Base-by-base conservation (phyloP, 257 asterid genomes). In the Gynochthodes officinalis region DNA sequence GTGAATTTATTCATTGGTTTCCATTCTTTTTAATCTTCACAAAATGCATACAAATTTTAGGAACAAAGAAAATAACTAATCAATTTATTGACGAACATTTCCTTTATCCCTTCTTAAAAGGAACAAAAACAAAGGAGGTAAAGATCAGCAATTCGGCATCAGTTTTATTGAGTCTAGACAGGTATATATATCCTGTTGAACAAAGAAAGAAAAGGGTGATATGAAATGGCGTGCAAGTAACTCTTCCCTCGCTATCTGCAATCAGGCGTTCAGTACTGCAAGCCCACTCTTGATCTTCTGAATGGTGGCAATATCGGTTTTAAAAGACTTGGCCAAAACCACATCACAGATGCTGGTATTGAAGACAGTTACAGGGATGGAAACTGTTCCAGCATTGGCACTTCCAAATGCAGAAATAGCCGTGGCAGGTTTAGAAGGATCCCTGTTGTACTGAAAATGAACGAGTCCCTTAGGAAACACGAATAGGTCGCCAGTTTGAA, bases 391-490 rank as follows among this genome's bases (percentile, higher is more conserved):
- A 0, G 90, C 85, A 2, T 40, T 75, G 25, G 70, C 70, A 68
- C 74, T 75, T 55, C 70, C 79, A 5, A 75, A 75, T 30, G 70
- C 79, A 8, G 79, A 69, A 28, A 60, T 9, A 3, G 84, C 92
- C 1, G 74, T 13, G 14, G 86, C 82, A 0, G 75, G 70, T 2
- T 11, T 32, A 13, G 25, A 61, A 0, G 13, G 23, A 13, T 79
- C 80, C 0, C 66, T 12, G 23, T 83, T 85, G 64, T 77, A 83
- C 75, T 81, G 88, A 32, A 77, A 83, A 72, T 85, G 88, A 30
- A 87, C 80, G 1, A 85, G 81, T 10, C 89, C 92, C 64, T 87
- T 84, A 0, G 86, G 92, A 32, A 87, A 87, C 10, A 87, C 70
- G 16, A 84, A 84, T 43, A 84, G n/a, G 74, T 83, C 88, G 4